Conservation (phyloP, 805 yeast genomes). For the Kuraishia cidri region DNA sequence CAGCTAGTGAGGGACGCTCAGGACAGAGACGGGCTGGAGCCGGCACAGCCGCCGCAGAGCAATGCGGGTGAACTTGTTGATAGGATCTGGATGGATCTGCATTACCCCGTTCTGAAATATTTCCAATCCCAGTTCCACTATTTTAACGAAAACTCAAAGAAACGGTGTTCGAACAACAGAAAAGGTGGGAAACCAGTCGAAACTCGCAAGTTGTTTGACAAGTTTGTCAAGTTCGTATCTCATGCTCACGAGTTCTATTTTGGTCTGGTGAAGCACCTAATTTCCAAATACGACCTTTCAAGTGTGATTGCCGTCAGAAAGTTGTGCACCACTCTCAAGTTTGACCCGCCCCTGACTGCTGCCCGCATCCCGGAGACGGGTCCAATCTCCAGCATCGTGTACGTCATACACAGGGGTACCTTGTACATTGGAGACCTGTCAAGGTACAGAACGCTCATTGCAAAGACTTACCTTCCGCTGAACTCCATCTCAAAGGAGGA, state of each 20-base stretch:
- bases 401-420: constrained; percentile 36
- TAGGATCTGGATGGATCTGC: constrained; percentile 50
- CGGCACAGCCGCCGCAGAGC: neutral
- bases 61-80: constrained; percentile 30
- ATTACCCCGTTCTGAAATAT: constrained; percentile 54
- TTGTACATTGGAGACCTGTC: constrained; percentile 50
- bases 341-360: constrained; percentile 7
- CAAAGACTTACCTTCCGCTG: constrained; percentile 28
- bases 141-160: constrained; percentile 7
- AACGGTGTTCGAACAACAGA: constrained; percentile 1
- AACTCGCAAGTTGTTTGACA: constrained; percentile 44
- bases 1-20: neutral
- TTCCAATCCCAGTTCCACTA: constrained; percentile 30
- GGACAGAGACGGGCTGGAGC: neutral
- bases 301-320: constrained; percentile 22
- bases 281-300: constrained; percentile 26
- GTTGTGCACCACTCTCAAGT: constrained; percentile 17
- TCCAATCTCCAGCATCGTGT: constrained; percentile 19
- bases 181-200: constrained; percentile 34
- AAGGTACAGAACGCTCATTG: constrained; percentile 44
- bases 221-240: constrained; percentile 38
- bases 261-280: constrained; percentile 27
- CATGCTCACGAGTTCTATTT: constrained; percentile 39
- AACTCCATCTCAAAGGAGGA: constrained; percentile 22
- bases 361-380: constrained; percentile 19